phyloP scores from a whole-genome alignment of 768 basidiomycete genomes.

The Coprinopsis strossmayeri region DNA sequence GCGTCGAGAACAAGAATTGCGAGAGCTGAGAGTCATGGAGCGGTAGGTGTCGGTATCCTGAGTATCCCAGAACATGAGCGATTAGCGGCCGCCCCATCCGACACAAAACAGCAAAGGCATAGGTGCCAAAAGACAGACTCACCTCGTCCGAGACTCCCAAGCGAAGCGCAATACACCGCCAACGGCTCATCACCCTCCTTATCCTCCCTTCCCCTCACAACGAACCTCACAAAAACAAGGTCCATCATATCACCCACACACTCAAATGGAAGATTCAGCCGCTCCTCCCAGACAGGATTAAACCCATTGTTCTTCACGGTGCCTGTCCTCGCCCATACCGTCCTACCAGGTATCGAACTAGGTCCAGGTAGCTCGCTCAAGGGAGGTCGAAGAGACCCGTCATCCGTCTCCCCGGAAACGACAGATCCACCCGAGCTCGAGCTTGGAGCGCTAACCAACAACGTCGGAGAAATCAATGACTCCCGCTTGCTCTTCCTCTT shows the following conservation, averaged over 20 bases:
- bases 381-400: neutral
- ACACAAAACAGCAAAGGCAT: neutral
- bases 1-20: constrained; percentile 87
- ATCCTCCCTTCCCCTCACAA: constrained; percentile 60
- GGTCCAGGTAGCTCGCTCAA: constrained; percentile 2
- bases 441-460: too few relatives aligned
- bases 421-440: too few relatives aligned
- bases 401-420: neutral
- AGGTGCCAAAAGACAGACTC: constrained; percentile 13
- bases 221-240: constrained; percentile 79
- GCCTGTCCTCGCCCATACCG: constrained; percentile 52
- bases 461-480: too few relatives aligned
- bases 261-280: constrained; percentile 64
- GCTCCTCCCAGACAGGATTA: constrained; percentile 86
- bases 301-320: constrained; percentile 86
- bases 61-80: too few relatives aligned
- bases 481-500: constrained; percentile 1
- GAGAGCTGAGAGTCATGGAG: constrained; percentile 85
- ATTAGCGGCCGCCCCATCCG: too few relatives aligned
- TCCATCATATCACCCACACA: constrained; percentile 77
- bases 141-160: constrained; percentile 77
- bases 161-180: constrained; percentile 68
- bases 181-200: constrained; percentile 56
- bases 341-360: constrained; percentile 23
- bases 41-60: constrained; percentile 88